Evolutionary conservation across 768 basidiomycete species (phyloP).

Genomic region (Xanthoconium stramineum): DNA sequence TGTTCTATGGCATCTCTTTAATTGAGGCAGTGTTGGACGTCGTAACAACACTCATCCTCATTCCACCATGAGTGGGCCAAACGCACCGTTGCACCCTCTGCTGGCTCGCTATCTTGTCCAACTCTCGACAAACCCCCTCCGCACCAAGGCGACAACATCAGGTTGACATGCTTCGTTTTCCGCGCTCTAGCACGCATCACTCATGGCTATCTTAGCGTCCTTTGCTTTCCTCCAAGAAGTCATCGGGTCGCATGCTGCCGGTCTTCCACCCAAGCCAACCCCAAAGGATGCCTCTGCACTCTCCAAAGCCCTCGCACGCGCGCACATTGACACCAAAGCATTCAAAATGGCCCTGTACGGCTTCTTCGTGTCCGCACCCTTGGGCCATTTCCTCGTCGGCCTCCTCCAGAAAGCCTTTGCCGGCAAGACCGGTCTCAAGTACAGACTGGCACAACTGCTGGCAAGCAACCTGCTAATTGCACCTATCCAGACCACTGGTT

Average conservation of each 20-base stretch:
- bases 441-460: slow-evolving; percentile 69
- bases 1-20: background rate
- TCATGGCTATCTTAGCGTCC: slow-evolving; percentile 32
- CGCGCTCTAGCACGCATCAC: background rate
- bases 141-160: slow-evolving; percentile 78
- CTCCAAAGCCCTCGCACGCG: slow-evolving; percentile 49
- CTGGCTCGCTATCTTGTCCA: slow-evolving; percentile 69
- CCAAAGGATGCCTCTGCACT: slow-evolving; percentile 53
- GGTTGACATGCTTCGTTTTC: slow-evolving; percentile 37
- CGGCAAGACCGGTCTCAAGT: slow-evolving; percentile 61
- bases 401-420: slow-evolving; percentile 72
- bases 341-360: slow-evolving; percentile 85
- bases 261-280: slow-evolving; percentile 48
- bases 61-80: slow-evolving; percentile 38
- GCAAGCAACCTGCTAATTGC: slow-evolving; percentile 75
- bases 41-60: background rate
- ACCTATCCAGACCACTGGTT: slow-evolving; percentile 70
- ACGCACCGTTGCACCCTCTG: slow-evolving; percentile 39
- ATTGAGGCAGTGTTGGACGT: background rate
- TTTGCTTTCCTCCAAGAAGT: slow-evolving; percentile 78
- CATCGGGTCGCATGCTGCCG: slow-evolving; percentile 68
- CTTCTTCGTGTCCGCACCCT: slow-evolving; percentile 77
- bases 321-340: slow-evolving; percentile 66
- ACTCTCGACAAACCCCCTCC: slow-evolving; percentile 64
- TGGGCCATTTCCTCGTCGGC: slow-evolving; percentile 73